Evolutionary conservation across 139 green algal species (phyloP).

Genomic region (Chlorella sp.): DNA sequence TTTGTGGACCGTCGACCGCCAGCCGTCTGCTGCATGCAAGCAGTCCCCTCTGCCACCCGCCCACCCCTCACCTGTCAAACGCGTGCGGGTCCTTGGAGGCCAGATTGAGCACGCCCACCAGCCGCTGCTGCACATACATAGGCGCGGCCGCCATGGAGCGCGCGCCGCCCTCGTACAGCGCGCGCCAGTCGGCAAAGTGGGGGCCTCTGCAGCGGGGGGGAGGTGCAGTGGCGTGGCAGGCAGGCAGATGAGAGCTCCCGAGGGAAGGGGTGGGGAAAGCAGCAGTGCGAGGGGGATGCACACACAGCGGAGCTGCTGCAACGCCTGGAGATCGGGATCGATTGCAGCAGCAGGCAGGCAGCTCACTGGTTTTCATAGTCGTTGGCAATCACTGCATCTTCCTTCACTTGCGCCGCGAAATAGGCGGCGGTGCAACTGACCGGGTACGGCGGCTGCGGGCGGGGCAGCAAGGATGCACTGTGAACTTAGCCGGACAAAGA

Average conservation of each 20-base stretch:
- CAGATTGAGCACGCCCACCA: constrained; percentile 63
- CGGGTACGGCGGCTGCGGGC: constrained; percentile 27
- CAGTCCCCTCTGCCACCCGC: no score
- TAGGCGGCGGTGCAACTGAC: constrained; percentile 63
- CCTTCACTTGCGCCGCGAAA: constrained; percentile 42
- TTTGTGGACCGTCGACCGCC: no score
- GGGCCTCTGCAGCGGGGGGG: constrained; percentile 51
- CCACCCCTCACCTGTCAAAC: constrained; percentile 52
- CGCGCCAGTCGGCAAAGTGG: constrained; percentile 66
- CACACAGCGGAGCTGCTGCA: no score
- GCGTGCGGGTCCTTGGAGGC: constrained; percentile 49
- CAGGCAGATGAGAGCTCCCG: background rate
- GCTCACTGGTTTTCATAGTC: constrained; percentile 44
- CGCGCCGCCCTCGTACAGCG: constrained; percentile 49
- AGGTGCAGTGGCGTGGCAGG: background rate
- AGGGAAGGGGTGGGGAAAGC: background rate
- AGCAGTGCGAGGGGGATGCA: no score
- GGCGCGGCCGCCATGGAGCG: constrained; percentile 63
- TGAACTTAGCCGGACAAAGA: no score
- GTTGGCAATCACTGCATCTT: constrained; percentile 43
- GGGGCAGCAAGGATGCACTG: no score
- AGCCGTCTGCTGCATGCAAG: no score
- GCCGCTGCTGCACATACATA: constrained; percentile 52
- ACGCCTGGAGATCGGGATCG: no score
- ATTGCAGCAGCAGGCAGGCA: background rate